Base-by-base conservation (phyloP, 805 yeast genomes). In the Saturnispora kantuleensis region DNA sequence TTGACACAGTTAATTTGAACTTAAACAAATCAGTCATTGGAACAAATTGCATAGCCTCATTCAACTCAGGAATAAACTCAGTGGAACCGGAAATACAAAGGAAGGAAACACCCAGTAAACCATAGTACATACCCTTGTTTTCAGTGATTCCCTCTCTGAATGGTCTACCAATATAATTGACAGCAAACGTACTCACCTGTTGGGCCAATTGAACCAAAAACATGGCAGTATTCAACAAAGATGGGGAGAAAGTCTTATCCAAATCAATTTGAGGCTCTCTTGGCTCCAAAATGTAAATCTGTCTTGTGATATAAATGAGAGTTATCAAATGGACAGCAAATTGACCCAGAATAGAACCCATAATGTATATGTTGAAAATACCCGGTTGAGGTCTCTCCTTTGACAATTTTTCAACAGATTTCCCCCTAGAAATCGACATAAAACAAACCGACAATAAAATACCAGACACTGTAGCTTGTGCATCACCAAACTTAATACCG, bases 401-500 rank as follows among this genome's bases (percentile, higher is more conserved):
- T 6, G 96, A 85, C 51, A 93, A 72, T 64, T 87, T 84, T 50
- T 90, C 84, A 45, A 89, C 68, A 30, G 97, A 90, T 56, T 81
- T 82, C 59, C 97, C 96, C 59, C 96, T 82, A 15, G 97, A 89
- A 57, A 93, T 87, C 42, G 95, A 85, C 64, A 88, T 73, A 78
- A 93, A 93, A 71, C 98, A 93, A 50, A 88, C 93, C 47, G 95
- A 81, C 61, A 93, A 72, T 56, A 93, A 73, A 51, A 93, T 63
- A 49, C 98, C 98, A n/a, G 96, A 85, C 43, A 84, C 82, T 15
- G 97, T 90, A n/a, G 95, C 87, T 70, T 93, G 98, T 30, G 87
- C 94, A 66, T 93, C 98, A 56, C 98, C 97, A 63, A 90, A 87
- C 67, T 93, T 93, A 58, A 93, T 94, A 66, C 98, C 98, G 11